phyloP scores from a whole-genome alignment of 2,329 filamentous ascomycete genomes.

The Ceratocystis harringtonii region DNA sequence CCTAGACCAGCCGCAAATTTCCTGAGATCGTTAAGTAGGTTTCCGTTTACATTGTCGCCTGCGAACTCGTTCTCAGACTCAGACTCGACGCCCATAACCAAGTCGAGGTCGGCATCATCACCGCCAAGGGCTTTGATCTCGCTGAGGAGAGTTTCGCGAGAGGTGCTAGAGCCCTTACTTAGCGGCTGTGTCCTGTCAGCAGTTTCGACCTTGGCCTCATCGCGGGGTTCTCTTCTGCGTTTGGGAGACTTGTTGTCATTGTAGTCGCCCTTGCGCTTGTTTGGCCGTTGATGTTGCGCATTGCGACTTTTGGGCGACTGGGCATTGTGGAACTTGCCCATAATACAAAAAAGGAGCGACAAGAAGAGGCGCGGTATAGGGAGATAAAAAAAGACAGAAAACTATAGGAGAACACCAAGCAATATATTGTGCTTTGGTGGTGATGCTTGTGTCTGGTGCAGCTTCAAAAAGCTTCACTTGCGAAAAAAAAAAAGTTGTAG shows the following conservation, averaged over 20 bases:
- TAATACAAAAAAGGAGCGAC: neutral
- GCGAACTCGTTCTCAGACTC: slow-evolving; percentile 27
- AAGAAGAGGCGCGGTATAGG: neutral
- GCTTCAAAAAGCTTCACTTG: slow-evolving; percentile 1
- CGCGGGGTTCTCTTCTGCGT: slow-evolving; percentile 6
- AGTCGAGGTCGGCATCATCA: slow-evolving; percentile 47
- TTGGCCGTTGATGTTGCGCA: slow-evolving; percentile 9
- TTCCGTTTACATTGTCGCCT: slow-evolving; percentile 19
- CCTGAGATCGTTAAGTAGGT: slow-evolving; percentile 9
- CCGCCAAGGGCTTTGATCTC: slow-evolving; percentile 52
- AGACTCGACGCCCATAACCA: slow-evolving; percentile 39
- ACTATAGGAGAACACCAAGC: neutral
- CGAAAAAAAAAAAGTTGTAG: slow-evolving; percentile 4
- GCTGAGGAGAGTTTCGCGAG: slow-evolving; percentile 34
- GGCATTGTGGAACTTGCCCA: slow-evolving; percentile 16
- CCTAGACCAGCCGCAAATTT: slow-evolving; percentile 16
- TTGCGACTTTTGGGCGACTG: slow-evolving; percentile 19
- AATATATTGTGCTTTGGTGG: neutral
- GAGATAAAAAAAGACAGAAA: no score
- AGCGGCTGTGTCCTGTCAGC: slow-evolving; percentile 7
- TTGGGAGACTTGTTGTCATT: slow-evolving; percentile 15
- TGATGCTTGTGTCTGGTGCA: neutral
- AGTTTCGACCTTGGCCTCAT: neutral
- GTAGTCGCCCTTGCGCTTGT: slow-evolving; percentile 17
- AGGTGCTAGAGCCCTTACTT: slow-evolving; percentile 7